Base-by-base conservation (phyloP, 495 filamentous ascomycete genomes). In the Penicillium malachiteum region DNA sequence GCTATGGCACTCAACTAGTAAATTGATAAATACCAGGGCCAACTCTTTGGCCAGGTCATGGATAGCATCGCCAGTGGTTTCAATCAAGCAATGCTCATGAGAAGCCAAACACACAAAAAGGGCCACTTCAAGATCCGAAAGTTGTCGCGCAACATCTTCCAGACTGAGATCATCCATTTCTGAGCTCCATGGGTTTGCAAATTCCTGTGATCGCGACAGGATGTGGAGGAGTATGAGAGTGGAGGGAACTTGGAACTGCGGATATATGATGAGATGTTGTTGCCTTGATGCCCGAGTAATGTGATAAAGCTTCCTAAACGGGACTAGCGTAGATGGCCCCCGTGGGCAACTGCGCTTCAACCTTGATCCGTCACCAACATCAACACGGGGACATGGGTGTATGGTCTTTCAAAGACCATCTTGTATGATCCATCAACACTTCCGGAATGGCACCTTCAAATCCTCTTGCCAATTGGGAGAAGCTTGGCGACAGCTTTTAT, bases 391-490 rank as follows among this genome's bases (percentile, higher is more conserved):
- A 61, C 60, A 30, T 31, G 55, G 50, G 40, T 56, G 48, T 43
- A 57, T 43, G 56, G 49, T 66, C 47, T 58, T 40, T 55, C 33
- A 48, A 56, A 52, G 43, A 41, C 48, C 56, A 50, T 56, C 54
- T 26, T 56, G 39, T 48, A 40, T 54, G 60, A 54, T 26, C 40
- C 43, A 17, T 55, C 7, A 13, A 9, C 35, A 14, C 31, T 35
- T 44, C 40, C 46, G 40, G 41, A 60, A 78, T 79, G 74, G 73
- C 70, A 38, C 72, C 73, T 21, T 73, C 75, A 47, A 81, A 78
- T 74, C 91, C 94, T 50, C 92, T 91, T 41, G 86, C 91, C 60
- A 89, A 91, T 66, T 98, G 94, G 94, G 91, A 96, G 77, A 86
- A 82, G 66, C 81, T 97, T 48, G 94, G 90, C 49, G 89, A 94